phyloP scores from a whole-genome alignment of 768 basidiomycete species.

The Lentinula edodes region DNA sequence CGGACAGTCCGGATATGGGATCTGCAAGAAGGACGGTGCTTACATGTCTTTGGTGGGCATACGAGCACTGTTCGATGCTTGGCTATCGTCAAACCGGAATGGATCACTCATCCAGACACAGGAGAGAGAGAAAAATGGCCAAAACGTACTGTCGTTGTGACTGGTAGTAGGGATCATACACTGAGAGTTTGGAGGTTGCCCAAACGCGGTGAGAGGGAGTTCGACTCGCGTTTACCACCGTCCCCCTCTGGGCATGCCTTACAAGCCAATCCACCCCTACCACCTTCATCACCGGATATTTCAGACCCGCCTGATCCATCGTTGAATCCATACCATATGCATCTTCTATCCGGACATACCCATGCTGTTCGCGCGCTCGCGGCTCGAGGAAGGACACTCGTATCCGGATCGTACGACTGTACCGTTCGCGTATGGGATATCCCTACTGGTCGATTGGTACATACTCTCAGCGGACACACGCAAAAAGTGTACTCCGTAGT shows the following conservation, averaged over 20 bases:
- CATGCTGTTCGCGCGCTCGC: conserved; percentile 92
- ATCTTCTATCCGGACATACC: conserved; percentile 83
- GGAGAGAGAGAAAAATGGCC: conserved; percentile 68
- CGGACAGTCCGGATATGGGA: conserved; percentile 93
- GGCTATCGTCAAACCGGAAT: conserved; percentile 92
- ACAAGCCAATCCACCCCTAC: background rate
- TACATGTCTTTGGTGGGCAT: conserved; percentile 93
- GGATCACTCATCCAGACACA: conserved; percentile 61
- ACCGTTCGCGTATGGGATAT: conserved; percentile 96
- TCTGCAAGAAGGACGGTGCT: conserved; percentile 70
- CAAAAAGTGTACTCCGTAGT: conserved; percentile 56
- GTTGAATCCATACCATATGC: conserved; percentile 85
- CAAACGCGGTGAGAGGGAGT: conserved; percentile 13
- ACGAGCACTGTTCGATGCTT: conserved; percentile 95
- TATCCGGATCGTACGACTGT: conserved; percentile 95
- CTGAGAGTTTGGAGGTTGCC: conserved; percentile 56
- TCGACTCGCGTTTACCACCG: background rate
- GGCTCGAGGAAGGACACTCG: conserved; percentile 81
- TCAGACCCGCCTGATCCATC: conserved; percentile 48
- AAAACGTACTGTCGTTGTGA: conserved; percentile 65
- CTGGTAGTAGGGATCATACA: conserved; percentile 67
- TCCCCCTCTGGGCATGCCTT: background rate
- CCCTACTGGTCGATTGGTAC: conserved; percentile 73
- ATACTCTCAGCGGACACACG: conserved; percentile 80
- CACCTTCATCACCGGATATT: background rate